Percentiles rank a stretch among this genome's conserved stretches.
These are phyloP conservation scores for Colletotrichum gloeosporioides DNA, from an alignment of 2,329 filamentous ascomycete species.

Conservation along the genomic window DNA sequence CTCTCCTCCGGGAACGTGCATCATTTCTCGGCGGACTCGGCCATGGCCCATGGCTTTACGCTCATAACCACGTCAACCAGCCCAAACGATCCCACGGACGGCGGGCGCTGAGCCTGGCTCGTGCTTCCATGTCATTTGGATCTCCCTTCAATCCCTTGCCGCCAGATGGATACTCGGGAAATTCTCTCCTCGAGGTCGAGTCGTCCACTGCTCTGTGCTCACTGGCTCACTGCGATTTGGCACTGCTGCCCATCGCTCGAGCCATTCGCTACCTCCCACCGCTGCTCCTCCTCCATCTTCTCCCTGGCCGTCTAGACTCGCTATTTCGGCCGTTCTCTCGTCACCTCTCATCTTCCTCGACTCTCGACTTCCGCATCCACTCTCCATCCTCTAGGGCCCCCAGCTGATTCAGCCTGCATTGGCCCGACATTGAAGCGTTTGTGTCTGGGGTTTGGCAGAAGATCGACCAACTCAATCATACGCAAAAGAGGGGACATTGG, in stretches of 20 bases:
- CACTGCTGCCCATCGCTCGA: not conserved
- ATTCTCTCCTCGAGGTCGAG: not conserved
- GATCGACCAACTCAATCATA: not conserved
- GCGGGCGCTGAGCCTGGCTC: constrained; percentile 7
- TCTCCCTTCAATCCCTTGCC: not conserved
- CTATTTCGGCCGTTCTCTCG: not conserved
- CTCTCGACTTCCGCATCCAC: not conserved
- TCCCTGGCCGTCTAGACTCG: not conserved
- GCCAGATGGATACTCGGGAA: not conserved
- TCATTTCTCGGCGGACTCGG: not conserved
- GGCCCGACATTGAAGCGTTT: not conserved
- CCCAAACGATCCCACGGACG: not conserved
- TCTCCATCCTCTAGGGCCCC: not conserved
- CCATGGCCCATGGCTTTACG: not conserved
- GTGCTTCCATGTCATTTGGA: not conserved
- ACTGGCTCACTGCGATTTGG: not conserved
- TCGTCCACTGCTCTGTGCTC: not conserved
- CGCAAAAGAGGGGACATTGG: not conserved
- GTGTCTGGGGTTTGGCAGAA: not conserved
- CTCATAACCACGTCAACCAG: constrained; percentile 1
- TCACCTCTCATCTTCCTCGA: not conserved
- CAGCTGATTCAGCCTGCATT: not conserved
- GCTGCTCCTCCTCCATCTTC: not conserved
- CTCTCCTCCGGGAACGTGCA: not conserved
- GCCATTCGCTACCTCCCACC: not conserved